Evolutionary conservation across 192 early-diverging fungal genomes (phyloP).

Genomic region (Coemansia sp.): DNA sequence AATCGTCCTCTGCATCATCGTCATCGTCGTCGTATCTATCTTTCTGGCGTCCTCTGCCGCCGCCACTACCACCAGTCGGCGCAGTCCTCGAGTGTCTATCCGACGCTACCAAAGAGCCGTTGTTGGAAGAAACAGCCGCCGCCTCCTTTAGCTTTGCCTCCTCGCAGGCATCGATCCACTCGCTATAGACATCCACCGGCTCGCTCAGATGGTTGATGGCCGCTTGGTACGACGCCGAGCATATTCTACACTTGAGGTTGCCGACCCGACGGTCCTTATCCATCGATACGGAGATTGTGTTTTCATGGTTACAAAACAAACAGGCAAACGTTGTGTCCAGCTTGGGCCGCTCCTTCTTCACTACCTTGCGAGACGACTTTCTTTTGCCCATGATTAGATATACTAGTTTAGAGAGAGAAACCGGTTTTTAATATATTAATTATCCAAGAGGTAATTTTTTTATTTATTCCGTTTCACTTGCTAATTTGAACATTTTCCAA

Average conservation of each 20-base stretch:
- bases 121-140: neutral
- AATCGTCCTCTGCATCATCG: neutral
- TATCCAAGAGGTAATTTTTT: no score
- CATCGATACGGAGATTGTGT: constrained; percentile 70
- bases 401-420: no score
- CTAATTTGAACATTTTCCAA: no score
- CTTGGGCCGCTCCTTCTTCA: constrained; percentile 58
- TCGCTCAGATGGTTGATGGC: constrained; percentile 67
- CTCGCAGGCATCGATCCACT: constrained; percentile 87
- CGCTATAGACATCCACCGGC: constrained; percentile 85
- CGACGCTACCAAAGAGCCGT: neutral
- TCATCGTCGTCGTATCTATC: neutral
- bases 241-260: constrained; percentile 72
- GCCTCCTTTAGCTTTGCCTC: constrained; percentile 48
- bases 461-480: no score
- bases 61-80: neutral
- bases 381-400: constrained; percentile 69
- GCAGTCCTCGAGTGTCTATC: neutral
- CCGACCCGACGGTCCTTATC: constrained; percentile 67
- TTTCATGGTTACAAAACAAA: constrained; percentile 86
- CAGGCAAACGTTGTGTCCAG: constrained; percentile 78
- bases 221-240: constrained; percentile 70
- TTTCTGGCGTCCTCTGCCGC: neutral
- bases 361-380: constrained; percentile 70
- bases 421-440: no score